Evolutionary conservation across 768 basidiomycete genomes (phyloP).

Genomic region (Amanita jacksonii): DNA sequence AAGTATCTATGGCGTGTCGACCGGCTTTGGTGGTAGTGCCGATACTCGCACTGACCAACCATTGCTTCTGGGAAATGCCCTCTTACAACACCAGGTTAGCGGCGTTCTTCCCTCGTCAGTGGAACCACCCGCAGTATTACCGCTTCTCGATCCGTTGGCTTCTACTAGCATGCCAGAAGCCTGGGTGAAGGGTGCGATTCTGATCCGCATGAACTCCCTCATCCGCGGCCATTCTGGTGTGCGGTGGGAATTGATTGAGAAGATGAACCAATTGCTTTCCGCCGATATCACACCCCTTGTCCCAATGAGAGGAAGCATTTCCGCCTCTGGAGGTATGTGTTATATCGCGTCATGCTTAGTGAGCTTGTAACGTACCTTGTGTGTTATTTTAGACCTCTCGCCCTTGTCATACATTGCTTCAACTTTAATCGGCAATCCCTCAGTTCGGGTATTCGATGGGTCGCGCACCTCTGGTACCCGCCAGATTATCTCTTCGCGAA

Average conservation of each 20-base stretch:
- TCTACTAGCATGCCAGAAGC: conserved; percentile 74
- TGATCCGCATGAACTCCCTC: conserved; percentile 83
- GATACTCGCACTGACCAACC: conserved; percentile 76
- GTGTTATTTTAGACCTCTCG: conserved; percentile 48
- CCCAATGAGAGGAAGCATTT: conserved; percentile 76
- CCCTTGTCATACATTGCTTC: conserved; percentile 82
- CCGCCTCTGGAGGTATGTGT: conserved; percentile 64
- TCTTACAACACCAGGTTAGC: conserved; percentile 76
- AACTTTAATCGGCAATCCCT: conserved; percentile 68
- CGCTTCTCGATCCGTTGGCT: conserved; percentile 59
- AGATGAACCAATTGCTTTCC: conserved; percentile 63
- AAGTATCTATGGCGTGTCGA: conserved; percentile 77
- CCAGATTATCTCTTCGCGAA: conserved; percentile 40
- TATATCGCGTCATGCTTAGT: conserved; percentile 22
- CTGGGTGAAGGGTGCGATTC: conserved; percentile 83
- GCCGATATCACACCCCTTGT: conserved; percentile 73
- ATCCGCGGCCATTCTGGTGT: conserved; percentile 85
- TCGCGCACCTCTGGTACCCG: conserved; percentile 38
- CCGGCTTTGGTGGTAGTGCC: conserved; percentile 83
- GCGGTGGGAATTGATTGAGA: conserved; percentile 69
- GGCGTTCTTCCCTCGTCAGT: conserved; percentile 61
- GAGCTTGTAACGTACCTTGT: no score
- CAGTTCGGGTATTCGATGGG: conserved; percentile 62
- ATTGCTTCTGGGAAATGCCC: conserved; percentile 63
- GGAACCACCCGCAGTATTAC: conserved; percentile 39